Percentiles rank a stretch among this genome's conserved stretches.
phyloP scores from a whole-genome alignment of 768 basidiomycete genomes.

The Coprinellus aureogranulatus region DNA sequence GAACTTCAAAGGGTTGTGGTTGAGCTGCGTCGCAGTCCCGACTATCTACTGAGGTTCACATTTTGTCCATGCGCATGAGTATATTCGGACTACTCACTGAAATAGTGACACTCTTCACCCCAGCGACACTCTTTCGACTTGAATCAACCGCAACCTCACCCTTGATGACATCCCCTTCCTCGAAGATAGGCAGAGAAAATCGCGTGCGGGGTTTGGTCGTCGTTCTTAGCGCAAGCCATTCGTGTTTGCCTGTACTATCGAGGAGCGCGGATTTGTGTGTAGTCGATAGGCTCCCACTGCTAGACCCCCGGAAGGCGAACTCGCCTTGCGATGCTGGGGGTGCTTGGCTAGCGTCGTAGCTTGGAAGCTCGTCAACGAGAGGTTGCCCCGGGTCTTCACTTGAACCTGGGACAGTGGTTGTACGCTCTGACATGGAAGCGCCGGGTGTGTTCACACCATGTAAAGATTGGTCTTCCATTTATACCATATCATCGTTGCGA shows the following conservation, averaged over 20 bases:
- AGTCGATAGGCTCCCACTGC: not conserved
- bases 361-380: not conserved
- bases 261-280: not conserved
- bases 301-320: too few species aligned
- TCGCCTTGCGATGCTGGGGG: too few species aligned
- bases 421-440: too few species aligned
- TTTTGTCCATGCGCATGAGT: not conserved
- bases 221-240: conserved; percentile 4
- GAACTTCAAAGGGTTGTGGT: conserved; percentile 48
- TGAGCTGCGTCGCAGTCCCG: conserved; percentile 56
- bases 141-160: conserved; percentile 47
- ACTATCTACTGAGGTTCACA: conserved; percentile 17
- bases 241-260: not conserved
- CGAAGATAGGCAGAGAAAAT: conserved; percentile 39
- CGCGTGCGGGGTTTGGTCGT: not conserved
- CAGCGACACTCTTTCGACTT: conserved; percentile 39
- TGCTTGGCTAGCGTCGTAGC: too few species aligned
- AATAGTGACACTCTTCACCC: conserved; percentile 46
- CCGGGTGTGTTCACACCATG: too few species aligned
- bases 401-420: too few species aligned
- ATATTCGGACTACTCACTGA: conserved; percentile 31
- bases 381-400: too few species aligned
- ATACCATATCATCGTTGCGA: too few species aligned
- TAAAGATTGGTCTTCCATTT: too few species aligned
- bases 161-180: conserved; percentile 46